Evolutionary conservation across 2,329 filamentous ascomycete genomes (phyloP), one percentile per base, ranked within the genome.

Genomic region (Scedosporium aurantiacum): DNA sequence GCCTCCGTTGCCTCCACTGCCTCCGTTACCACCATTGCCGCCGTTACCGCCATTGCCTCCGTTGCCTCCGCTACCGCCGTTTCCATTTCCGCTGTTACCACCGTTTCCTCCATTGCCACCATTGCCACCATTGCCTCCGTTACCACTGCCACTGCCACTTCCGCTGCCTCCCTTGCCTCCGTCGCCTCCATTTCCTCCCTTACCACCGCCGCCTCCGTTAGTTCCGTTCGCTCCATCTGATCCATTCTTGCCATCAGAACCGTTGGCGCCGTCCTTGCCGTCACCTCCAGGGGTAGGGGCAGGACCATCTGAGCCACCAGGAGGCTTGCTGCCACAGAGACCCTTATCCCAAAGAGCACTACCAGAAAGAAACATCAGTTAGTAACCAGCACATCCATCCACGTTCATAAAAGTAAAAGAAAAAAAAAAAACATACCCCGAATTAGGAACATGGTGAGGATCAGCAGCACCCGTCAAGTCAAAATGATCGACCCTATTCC

Each of bases 401-500:
- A 37, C 25, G n/a, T 25, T 52, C 18, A n/a, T 14, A 4, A 54
- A n/a, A n/a, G n/a, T 5, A 16, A 18, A 25, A 32, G 18, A 7
- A 7, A 32, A 6, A 43, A 43, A 43, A 25, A 32, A 37, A 45
- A 58, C 57, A 27, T 47, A 60, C 57, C 57, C 57, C 12, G 23
- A 12, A 5, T n/a, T 41, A 18, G 55, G 55, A 25, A 40, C 27
- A 16, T 57, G 28, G 2, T 37, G 10, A n/a, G 37, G 27, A 25
- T 21, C n/a, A n/a, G n/a, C 61, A 28, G 82, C 63, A 8, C 66
- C 66, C 3, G 45, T 70, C 3, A 83, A 70, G 64, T 87, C 79
- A 2, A 82, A 69, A 6, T 78, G 68, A 59, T 86, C 69, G 1
- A 70, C 65, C 0, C 78, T 82, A 63, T 85, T 85, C 0, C 78